Base-by-base conservation (phyloP, 225 moss, liverwort and hornwort species). In the Physcomitrium patens region DNA sequence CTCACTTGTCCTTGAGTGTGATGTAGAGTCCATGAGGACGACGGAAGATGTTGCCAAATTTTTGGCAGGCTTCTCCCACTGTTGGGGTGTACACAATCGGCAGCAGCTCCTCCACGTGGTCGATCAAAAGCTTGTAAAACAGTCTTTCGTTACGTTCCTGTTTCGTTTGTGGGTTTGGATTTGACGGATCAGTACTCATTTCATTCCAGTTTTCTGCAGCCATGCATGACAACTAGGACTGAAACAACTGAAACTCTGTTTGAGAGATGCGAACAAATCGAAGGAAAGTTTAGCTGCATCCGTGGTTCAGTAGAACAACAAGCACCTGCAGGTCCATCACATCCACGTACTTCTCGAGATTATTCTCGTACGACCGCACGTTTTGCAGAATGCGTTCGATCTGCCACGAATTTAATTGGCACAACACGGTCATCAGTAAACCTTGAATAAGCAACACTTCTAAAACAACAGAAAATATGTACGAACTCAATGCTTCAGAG, bases 111-210 rank as follows among this genome's bases (percentile, higher is more conserved):
- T 92, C 90, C 41, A 92, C 86, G 60, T 92, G 71, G 12, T 92
- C 88, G 58, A 90, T 74, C 67, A 92, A 81, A 19, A 92, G 80
- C 72, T 83, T 82, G 64, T 83, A 92, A 68, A 92, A 92, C 52
- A 92, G 92, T 58, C 92, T 85, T 77, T 92, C 92, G 69, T 92
- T 92, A 59, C 90, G 74, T 62, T 92, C 92, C 90, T 92, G 77
- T 56, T 48, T 58, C 46, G 67, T 57, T 24, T 24, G 23, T 48
- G 22, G 59, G 49, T 11, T 54, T 19, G 19, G 23, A 60, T 50
- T 68, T 67, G 42, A 68, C 27, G 24, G 12, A 67, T 48, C 57
- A 51, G 2, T 37, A 37, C 31, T 37, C 31, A 37, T 4, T 37
- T 60, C 22, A 27, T 58, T 59, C 68, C 22, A 50, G 49, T 52